Base-by-base conservation (phyloP, 1,284 basidiomycete species). In the Gymnopus androsaceus region DNA sequence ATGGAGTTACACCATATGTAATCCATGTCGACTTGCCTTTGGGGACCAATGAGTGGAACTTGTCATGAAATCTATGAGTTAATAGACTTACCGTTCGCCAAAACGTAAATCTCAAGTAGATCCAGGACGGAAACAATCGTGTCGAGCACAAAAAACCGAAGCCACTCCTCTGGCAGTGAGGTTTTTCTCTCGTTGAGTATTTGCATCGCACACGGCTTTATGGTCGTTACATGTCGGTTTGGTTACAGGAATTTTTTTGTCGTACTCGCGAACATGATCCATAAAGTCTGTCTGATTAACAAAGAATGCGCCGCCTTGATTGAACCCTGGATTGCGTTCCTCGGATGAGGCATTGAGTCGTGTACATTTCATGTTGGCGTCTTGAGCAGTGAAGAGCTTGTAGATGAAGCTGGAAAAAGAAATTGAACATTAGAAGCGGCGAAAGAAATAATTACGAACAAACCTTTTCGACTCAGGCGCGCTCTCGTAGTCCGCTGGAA, bases 11-110 rank as follows among this genome's bases (percentile, higher is more conserved):
- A 51, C 25, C 67, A 60, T 8, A 62, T 41, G 41, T 64, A 68
- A 44, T 69, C 66, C 59, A 68, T 68, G 52, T 68, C 67, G 15
- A 51, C 53, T 49, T 66, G 69, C 33, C 68, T 70, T 38, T 14
- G 38, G 30, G 21, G 41, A 41, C 21, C 25, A 46, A n/a, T 7
- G 7, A 27, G 3, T 4, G 15, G 45, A 7, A n/a, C 30, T 6
- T 7, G 9, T 30, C 37, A 27, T 25, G 41, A 30, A 44, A 21
- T 15, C 36, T 19, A 15, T 6, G 14, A 33, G 31, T 14, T 14
- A 14, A 33, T 14, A 33, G 31, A 64, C 55, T 40, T 51, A 65
- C 66, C 58, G 14, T 54, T 67, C 63, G 2, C 63, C 64, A 23
- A 59, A 59, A 44, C 64, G 60, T 5, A 67, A 55, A 57, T 66